Evolutionary conservation across 202 grass and related monocot species (phyloP), one percentile per base, ranked within the genome.

Genomic region (Schoenoplectus tabernaemontani): DNA sequence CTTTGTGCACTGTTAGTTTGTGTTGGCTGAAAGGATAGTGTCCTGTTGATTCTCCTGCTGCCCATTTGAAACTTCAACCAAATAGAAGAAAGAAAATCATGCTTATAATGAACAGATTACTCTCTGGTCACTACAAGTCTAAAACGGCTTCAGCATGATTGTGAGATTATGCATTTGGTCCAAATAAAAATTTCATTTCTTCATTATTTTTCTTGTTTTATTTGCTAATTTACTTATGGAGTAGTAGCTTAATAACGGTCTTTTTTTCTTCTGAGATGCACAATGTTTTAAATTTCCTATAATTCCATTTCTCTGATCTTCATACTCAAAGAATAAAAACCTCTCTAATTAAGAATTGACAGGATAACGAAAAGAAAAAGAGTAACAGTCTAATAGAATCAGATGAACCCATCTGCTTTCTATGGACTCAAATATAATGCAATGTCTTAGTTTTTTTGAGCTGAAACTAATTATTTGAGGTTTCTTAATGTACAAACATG

Each of bases 11-110:
- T 10, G 91, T 97, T 76, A 97, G 89, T 42, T 93, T 97, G 59
- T 97, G 94, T 84, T 97, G 94, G 26, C 94, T 97, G 88, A 97
- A 97, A 15, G 94, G 94, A 59, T 97, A 97, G 88, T 97, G 91
- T 65, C 94, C 94, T 59, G 89, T 92, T 62, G 94, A 87, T 64
- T 93, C 91, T 54, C 94, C 89, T 34, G 93, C 94, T 44, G 86
- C 77, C 94, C 94, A 97, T 85, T 91, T 97, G 88, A 81, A 87
- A 96, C 72, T 78, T 78, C 9, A 24, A 8, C 17, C 9, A 26
- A 36, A 53, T 77, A 3, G 30, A 36, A 6, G 57, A 65, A 60
- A 39, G 3, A 77, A 17, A 53, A 36, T 24, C 37, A 68, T 23
- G 19, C 42, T 42, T 68, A 68, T 5, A 68, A 68, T 4, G n/a